Conservation (phyloP, 2,329 filamentous ascomycete species). For the Annulohypoxylon truncatum region DNA sequence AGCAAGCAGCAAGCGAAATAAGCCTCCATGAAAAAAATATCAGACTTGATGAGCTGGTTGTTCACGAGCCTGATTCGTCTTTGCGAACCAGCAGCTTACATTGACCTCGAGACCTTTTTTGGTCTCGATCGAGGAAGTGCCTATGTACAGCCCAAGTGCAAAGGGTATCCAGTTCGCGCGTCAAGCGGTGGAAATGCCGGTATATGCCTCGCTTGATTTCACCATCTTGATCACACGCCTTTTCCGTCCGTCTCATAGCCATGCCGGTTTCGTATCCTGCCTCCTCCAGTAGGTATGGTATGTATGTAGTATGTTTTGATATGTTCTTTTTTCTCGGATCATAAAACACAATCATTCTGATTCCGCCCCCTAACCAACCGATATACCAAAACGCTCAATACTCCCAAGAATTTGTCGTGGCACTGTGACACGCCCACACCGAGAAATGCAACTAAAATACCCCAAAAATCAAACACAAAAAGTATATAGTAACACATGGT, state of each 20-base stretch:
- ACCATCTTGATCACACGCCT: conserved; percentile 36
- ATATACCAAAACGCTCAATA: conserved; percentile 32
- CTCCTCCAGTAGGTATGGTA: conserved; percentile 30
- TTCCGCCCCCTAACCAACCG: conserved; percentile 19
- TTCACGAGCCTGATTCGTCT: conserved; percentile 29
- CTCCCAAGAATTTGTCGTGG: conserved; percentile 28
- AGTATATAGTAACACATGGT: conserved; percentile 46
- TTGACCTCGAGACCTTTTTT: conserved; percentile 23
- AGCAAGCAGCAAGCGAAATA: conserved; percentile 22
- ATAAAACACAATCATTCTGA: conserved; percentile 41
- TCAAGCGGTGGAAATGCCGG: conserved; percentile 22
- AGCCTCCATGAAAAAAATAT: conserved; percentile 18
- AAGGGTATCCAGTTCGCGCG: conserved; percentile 26
- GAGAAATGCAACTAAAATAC: conserved; percentile 32
- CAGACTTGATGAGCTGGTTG: conserved; percentile 14
- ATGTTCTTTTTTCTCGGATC: conserved; percentile 41
- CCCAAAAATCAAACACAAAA: conserved; percentile 25
- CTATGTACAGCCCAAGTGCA: conserved; percentile 41
- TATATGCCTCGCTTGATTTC: conserved; percentile 32
- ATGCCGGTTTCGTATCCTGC: conserved; percentile 35
- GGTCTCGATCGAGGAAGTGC: conserved; percentile 33
- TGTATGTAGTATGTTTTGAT: conserved; percentile 26
- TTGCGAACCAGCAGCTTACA: conserved; percentile 29
- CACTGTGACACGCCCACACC: conserved; percentile 35
- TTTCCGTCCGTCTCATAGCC: conserved; percentile 38